phyloP scores from a whole-genome alignment of 306 rosid species.

The Potentilla sterilis region DNA sequence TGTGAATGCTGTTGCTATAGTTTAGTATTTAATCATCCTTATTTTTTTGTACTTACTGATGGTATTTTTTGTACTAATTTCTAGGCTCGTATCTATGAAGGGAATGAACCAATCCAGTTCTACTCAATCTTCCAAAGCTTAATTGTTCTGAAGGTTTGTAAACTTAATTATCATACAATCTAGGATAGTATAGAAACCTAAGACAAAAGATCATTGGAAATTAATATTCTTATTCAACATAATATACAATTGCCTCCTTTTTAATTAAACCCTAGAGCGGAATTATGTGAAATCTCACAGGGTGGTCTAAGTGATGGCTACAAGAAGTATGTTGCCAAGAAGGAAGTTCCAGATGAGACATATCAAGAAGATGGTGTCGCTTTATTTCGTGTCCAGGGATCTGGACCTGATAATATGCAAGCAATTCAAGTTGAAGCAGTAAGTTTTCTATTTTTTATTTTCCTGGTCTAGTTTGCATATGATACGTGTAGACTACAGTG shows the following conservation, averaged over 20 bases:
- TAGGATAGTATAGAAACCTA: not conserved
- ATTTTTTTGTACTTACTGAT: conserved; percentile 33
- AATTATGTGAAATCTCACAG: conserved; percentile 44
- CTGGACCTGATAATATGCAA: conserved; percentile 98
- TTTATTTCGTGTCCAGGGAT: conserved; percentile 89
- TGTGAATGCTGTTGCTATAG: conserved; percentile 20
- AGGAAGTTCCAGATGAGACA: conserved; percentile 74
- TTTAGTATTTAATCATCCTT: conserved; percentile 16
- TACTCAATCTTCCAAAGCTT: conserved; percentile 81
- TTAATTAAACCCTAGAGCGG: conserved; percentile 19
- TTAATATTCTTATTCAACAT: not conserved
- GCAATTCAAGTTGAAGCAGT: conserved; percentile 94
- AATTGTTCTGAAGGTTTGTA: conserved; percentile 77
- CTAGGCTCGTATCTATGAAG: conserved; percentile 89
- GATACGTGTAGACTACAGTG: not conserved
- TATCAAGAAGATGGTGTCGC: conserved; percentile 78
- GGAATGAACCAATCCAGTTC: conserved; percentile 79
- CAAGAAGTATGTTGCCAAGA: conserved; percentile 60
- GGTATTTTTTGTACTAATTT: conserved; percentile 28
- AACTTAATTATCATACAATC: conserved; percentile 11
- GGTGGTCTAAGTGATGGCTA: conserved; percentile 96
- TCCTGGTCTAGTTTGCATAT: not conserved
- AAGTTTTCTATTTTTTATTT: conserved; percentile 24
- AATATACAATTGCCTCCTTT: conserved; percentile 10
- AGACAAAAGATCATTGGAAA: conserved; percentile 11